These are phyloP conservation scores for Penicillium glabrum DNA, from an alignment of 2,329 filamentous ascomycete species.

Conservation along the genomic window DNA sequence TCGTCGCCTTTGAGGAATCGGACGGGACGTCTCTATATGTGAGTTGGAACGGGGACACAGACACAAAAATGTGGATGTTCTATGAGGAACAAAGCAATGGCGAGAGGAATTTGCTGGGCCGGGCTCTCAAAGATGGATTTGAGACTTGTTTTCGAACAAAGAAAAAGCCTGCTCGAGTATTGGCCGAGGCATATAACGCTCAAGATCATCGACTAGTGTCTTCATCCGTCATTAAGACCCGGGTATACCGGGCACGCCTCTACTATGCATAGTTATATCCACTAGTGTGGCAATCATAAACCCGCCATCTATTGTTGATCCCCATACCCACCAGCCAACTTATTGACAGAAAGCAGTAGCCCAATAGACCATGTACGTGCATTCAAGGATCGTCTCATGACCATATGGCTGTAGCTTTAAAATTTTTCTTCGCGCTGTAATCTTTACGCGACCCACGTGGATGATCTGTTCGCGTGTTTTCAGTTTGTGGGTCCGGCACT, in stretches of 20 bases:
- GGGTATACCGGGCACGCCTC: not conserved
- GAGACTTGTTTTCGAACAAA: not conserved
- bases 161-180: conserved; percentile 9
- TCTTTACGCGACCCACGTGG: not conserved
- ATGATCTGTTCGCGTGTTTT: not conserved
- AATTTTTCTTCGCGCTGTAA: not conserved
- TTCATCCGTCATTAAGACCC: not conserved
- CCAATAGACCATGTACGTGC: not conserved
- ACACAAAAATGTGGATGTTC: too few relatives aligned
- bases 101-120: too few relatives aligned
- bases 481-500: not conserved
- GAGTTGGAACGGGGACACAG: too few relatives aligned
- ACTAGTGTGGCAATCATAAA: not conserved
- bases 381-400: not conserved
- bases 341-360: not conserved
- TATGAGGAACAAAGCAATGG: too few relatives aligned
- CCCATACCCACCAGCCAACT: not conserved
- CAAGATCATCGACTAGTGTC: conserved; percentile 3
- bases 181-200: conserved; percentile 7
- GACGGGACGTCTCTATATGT: too few relatives aligned
- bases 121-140: too few relatives aligned
- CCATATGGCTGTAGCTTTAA: not conserved
- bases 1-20: conserved; percentile 4
- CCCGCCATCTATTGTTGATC: not conserved
- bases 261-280: not conserved